phyloP scores from a whole-genome alignment of 192 early-diverging fungal genomes.

The Coemansia asiatica region DNA sequence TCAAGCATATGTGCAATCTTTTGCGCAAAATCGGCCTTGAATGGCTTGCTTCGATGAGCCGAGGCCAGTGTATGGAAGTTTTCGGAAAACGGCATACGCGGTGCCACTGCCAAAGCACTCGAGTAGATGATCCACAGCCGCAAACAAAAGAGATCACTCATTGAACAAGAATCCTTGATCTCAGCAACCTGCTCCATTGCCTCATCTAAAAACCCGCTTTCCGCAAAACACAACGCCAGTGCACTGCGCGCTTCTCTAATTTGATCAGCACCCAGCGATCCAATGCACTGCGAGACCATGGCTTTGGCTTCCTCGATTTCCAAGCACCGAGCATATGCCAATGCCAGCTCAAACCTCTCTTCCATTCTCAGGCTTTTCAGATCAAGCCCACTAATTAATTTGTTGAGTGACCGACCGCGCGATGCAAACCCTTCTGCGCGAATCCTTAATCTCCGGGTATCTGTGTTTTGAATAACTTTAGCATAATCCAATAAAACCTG shows the following conservation, averaged over 20 bases:
- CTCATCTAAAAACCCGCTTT: conserved; percentile 10
- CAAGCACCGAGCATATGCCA: conserved; percentile 44
- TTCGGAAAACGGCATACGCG: conserved; percentile 39
- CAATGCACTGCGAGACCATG: neutral
- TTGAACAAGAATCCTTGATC: neutral
- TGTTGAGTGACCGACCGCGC: conserved; percentile 4
- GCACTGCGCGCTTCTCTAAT: conserved; percentile 24
- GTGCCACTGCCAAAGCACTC: conserved; percentile 22
- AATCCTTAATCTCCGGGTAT: conserved; percentile 5
- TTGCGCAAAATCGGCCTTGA: neutral
- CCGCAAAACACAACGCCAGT: conserved; percentile 28
- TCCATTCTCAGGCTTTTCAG: neutral
- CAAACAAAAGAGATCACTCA: conserved; percentile 7
- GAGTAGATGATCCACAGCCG: conserved; percentile 22
- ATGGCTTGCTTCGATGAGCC: conserved; percentile 15
- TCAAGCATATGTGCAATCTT: neutral
- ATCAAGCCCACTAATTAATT: neutral
- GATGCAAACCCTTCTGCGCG: conserved; percentile 39
- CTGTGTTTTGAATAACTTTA: neutral
- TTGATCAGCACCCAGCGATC: neutral
- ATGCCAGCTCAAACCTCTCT: conserved; percentile 20
- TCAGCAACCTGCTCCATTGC: conserved; percentile 3
- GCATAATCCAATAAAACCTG: conserved; percentile 37
- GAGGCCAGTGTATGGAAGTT: conserved; percentile 39
- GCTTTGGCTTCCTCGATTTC: conserved; percentile 8